Base-by-base conservation (phyloP, 2,329 filamentous ascomycete species). In the Fusarium palustre region DNA sequence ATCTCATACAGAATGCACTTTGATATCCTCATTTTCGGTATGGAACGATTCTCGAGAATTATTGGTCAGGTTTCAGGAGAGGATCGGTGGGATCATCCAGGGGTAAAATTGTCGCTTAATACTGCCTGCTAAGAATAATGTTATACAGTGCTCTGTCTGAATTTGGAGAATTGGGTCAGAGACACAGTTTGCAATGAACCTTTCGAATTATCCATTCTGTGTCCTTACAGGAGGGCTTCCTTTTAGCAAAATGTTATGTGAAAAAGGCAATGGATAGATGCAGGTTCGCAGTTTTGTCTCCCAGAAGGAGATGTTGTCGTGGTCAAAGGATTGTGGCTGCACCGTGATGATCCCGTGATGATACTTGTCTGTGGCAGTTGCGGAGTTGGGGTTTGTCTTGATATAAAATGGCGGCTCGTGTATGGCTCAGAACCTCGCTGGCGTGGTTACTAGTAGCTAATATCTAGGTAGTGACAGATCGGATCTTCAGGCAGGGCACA, bases 271-370 rank as follows among this genome's bases (percentile, higher is more conserved):
- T 38, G 20, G 45, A 48, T n/a, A 31, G 28, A 3, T 16, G 16
- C 18, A 46, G 13, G 25, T 33, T 55, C 10, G 66, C 20, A 20
- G 20, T 36, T 28, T 18, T 52, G 52, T 58, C 58, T 53, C 4
- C 36, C 28, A 41, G 11, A 38, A 25, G 47, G n/a, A 22, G 22
- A 41, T 20, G 15, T 36, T 38, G 43, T 33, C 10, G n/a, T 7
- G 28, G 9, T 12, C 28, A 66, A 57, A 12, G 46, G 38, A 33
- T 46, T 64, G 56, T 47, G 48, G 48, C 42, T 24, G 39, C 45
- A 33, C 36, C 47, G 56, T 61, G 24, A 49, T 24, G 55, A 47
- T 73, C 72, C 72, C 72, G 72, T 74, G 72, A 74, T 74, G 46
- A 48, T 59, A 33, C 25, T 28, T 33, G 34, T 42, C 68, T 74